phyloP scores from a whole-genome alignment of 192 early-diverging fungal species.

The Coemansia umbellata region DNA sequence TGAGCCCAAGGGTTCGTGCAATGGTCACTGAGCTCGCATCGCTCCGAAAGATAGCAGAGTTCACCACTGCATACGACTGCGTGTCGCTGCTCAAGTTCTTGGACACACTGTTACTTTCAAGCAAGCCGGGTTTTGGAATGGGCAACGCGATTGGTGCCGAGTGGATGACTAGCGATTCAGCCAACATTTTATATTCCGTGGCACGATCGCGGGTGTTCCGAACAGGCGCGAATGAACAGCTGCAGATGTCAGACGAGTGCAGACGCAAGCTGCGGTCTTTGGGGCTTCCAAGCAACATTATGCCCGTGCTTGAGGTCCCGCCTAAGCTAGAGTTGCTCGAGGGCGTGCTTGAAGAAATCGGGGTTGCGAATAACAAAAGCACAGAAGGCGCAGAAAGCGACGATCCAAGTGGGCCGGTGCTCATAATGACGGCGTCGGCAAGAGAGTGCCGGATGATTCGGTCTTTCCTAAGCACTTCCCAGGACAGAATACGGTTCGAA shows the following conservation, averaged over 20 bases:
- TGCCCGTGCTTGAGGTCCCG: slow-evolving; percentile 80
- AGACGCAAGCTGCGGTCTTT: slow-evolving; percentile 26
- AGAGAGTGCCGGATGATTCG: slow-evolving; percentile 29
- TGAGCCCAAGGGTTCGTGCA: slow-evolving; percentile 66
- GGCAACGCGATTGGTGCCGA: slow-evolving; percentile 34
- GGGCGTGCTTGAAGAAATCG: slow-evolving; percentile 75
- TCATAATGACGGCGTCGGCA: slow-evolving; percentile 25
- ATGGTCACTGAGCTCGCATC: slow-evolving; percentile 71
- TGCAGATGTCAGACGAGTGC: slow-evolving; percentile 1
- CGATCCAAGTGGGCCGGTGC: slow-evolving; percentile 13
- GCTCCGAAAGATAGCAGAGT: slow-evolving; percentile 68
- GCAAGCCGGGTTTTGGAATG: slow-evolving; percentile 34
- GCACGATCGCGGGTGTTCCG: slow-evolving; percentile 55
- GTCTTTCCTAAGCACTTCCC: slow-evolving; percentile 1
- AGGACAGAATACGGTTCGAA: background rate
- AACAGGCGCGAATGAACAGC: background rate
- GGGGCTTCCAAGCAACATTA: slow-evolving; percentile 63
- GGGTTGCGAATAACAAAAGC: slow-evolving; percentile 12
- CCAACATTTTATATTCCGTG: slow-evolving; percentile 70
- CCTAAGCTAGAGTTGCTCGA: slow-evolving; percentile 84
- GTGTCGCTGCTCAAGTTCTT: slow-evolving; percentile 85
- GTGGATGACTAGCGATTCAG: slow-evolving; percentile 87
- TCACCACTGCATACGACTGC: slow-evolving; percentile 79
- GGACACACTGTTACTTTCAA: slow-evolving; percentile 72
- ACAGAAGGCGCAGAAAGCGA: background rate